phyloP scores from a whole-genome alignment of 2,329 filamentous ascomycete species.

The Drechslerella coelobrocha region DNA sequence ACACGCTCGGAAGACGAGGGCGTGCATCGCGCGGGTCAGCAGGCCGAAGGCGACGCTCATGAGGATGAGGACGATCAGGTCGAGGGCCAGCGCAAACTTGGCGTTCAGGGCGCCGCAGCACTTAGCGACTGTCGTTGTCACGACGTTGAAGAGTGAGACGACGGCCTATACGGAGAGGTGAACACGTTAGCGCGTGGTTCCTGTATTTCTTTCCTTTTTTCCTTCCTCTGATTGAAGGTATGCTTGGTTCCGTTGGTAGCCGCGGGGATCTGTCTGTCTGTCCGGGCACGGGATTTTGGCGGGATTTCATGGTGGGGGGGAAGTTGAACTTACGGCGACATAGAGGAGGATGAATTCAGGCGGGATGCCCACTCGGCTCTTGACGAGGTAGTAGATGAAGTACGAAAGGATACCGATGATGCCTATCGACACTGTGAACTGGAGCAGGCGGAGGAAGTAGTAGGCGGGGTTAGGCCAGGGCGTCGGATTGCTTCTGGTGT shows the following conservation, averaged over 20 bases:
- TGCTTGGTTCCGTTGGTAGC: background rate
- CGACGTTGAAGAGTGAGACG: constrained; percentile 38
- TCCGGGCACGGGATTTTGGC: background rate
- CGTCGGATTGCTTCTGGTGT: constrained; percentile 41
- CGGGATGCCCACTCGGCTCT: constrained; percentile 25
- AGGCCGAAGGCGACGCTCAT: constrained; percentile 39
- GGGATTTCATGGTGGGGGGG: background rate
- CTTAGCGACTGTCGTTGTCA: constrained; percentile 43
- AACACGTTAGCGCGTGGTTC: background rate
- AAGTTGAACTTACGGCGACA: constrained; percentile 34
- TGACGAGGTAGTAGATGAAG: constrained; percentile 47
- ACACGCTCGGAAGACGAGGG: constrained; percentile 24
- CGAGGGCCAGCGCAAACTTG: constrained; percentile 36
- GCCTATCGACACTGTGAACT: constrained; percentile 38
- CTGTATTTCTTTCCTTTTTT: background rate
- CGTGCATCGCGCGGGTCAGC: constrained; percentile 34
- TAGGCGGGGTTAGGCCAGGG: constrained; percentile 49
- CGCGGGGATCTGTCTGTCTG: background rate
- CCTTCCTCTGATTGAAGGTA: constrained; percentile 1
- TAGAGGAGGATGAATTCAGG: constrained; percentile 46
- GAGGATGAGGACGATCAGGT: constrained; percentile 27
- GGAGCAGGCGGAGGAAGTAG: constrained; percentile 46
- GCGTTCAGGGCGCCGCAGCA: constrained; percentile 49
- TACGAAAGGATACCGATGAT: constrained; percentile 40
- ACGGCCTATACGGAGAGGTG: constrained; percentile 14